Base-by-base conservation (phyloP, 306 rosid genomes). In the Vigna angularis region DNA sequence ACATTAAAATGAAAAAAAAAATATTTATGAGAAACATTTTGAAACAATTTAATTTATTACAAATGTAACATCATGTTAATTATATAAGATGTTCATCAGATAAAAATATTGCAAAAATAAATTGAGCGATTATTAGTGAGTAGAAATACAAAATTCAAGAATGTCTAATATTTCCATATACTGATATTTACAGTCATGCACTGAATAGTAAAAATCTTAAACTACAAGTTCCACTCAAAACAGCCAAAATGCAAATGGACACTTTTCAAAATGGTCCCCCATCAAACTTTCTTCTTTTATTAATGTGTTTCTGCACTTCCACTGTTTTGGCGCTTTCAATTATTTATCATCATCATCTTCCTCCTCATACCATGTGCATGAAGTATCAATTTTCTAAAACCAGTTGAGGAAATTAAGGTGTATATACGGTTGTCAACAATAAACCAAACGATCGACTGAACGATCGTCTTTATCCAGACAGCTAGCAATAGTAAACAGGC, bases 231-330 rank as follows among this genome's bases (percentile, higher is more conserved):
- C 40, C 52, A 62, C 48, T 17, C 14, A 79, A n/a, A 11, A n/a
- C 15, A 15, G 26, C 65, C n/a, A 55, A 67, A 20, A 56, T 18
- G 52, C 0, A 4, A 52, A 74, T 61, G 63, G 64, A 65, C 53
- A 62, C 53, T 64, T 38, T 59, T 50, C 44, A 12, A 82, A 73
- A 86, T 76, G 85, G 73, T 79, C 67, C 53, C 66, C 59, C 67
- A 42, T 44, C 77, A 16, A 75, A 45, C 61, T 66, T 40, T 73
- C 66, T 67, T 74, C 62, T 68, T 88, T 80, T 51, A 71, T 81
- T 79, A 44, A 77, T 83, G 81, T 80, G 67, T 75, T 80, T 83
- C 28, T 73, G 85, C 79, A 85, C 67, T 85, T 85, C 76, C 57
- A 57, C 62, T 75, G 53, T 73, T 80, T 48, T 17, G 64, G 38